These are phyloP conservation scores for Capsella bursapastoris DNA, from an alignment of 345 rosid species.

Conservation along the genomic window DNA sequence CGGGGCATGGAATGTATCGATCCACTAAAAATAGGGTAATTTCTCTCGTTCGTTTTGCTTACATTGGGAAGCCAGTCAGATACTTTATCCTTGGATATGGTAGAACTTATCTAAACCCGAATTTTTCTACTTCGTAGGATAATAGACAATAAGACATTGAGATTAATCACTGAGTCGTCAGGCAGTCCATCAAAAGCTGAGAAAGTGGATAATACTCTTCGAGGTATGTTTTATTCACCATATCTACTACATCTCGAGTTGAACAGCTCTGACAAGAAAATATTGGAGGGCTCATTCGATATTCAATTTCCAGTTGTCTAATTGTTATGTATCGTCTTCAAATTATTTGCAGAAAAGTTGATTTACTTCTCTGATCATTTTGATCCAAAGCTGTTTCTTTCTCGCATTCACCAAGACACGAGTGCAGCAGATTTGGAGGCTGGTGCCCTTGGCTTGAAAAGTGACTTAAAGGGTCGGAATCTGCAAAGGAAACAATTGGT, in stretches of 20 bases:
- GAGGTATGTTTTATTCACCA: constrained; percentile 55
- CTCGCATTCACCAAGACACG: constrained; percentile 85
- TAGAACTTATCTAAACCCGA: constrained; percentile 24
- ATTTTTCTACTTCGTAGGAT: constrained; percentile 57
- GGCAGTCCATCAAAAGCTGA: constrained; percentile 67
- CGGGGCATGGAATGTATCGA: constrained; percentile 98
- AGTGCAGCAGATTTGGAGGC: constrained; percentile 87
- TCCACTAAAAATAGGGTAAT: constrained; percentile 92
- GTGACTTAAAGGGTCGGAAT: constrained; percentile 91
- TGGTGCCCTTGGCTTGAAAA: constrained; percentile 93
- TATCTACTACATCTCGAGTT: constrained; percentile 16
- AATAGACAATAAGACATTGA: constrained; percentile 82
- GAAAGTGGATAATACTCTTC: constrained; percentile 68
- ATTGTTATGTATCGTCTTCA: neutral
- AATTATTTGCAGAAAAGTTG: constrained; percentile 76
- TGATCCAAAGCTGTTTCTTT: constrained; percentile 89
- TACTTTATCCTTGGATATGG: constrained; percentile 1
- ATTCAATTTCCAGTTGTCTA: constrained; percentile 1
- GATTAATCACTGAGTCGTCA: constrained; percentile 76
- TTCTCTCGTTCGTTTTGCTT: constrained; percentile 20
- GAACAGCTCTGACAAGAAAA: neutral
- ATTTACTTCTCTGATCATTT: constrained; percentile 86
- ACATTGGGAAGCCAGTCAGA: constrained; percentile 10
- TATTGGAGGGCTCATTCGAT: neutral
- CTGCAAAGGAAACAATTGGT: constrained; percentile 94